Evolutionary conservation across 2,329 filamentous ascomycete genomes (phyloP).

Genomic region (Pseudohalonectria lignicola): DNA sequence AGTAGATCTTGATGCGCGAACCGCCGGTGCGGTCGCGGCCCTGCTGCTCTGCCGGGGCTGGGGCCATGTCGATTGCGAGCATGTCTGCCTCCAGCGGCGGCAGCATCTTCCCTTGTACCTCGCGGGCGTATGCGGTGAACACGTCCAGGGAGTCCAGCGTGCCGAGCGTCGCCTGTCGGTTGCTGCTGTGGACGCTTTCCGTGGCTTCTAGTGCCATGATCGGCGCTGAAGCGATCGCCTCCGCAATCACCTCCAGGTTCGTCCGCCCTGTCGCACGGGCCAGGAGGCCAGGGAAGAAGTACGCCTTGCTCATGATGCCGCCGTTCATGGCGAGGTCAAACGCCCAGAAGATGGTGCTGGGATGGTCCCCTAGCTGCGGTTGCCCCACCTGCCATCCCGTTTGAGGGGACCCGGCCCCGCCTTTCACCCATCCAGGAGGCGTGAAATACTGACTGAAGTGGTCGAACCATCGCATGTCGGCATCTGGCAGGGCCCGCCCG

Average conservation of each 20-base stretch:
- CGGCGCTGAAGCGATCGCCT: no score
- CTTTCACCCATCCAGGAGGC: no score
- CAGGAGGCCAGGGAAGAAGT: constrained; percentile 14
- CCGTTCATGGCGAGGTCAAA: constrained; percentile 14
- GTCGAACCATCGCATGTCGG: constrained; percentile 10
- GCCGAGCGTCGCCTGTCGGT: neutral
- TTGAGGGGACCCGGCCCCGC: no score
- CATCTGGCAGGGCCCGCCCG: no score
- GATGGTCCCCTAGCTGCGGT: neutral
- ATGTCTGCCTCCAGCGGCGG: constrained; percentile 18
- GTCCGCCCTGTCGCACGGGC: constrained; percentile 4
- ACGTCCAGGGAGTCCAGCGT: neutral
- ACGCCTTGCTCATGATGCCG: constrained; percentile 10
- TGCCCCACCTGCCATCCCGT: no score
- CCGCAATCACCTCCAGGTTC: neutral
- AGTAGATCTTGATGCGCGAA: constrained; percentile 25
- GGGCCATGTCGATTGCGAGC: no score
- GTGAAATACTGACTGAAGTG: no score
- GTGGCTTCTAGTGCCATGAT: no score
- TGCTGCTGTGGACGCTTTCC: no score
- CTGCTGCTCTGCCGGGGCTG: no score
- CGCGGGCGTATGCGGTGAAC: neutral
- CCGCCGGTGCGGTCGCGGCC: constrained; percentile 15
- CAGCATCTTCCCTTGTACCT: neutral
- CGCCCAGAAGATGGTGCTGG: constrained; percentile 11